Conservation (phyloP, 495 filamentous ascomycete genomes). For the Hypoxylon trugodes region DNA sequence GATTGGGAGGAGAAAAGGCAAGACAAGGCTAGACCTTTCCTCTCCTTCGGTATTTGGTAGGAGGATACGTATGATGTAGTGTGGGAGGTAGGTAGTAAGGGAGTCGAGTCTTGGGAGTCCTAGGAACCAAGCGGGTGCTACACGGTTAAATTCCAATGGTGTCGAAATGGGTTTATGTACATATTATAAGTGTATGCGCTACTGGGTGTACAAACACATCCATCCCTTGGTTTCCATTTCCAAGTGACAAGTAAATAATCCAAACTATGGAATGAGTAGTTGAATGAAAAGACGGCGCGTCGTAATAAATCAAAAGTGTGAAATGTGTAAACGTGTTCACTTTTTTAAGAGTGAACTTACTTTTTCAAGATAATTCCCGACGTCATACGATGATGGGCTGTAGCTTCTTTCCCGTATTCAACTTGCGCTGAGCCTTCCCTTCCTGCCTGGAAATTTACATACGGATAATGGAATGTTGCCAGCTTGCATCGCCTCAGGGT, state of each 20-base stretch:
- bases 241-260: background rate
- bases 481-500: slow-evolving; percentile 36
- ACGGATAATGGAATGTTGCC: slow-evolving; percentile 41
- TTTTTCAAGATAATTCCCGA: slow-evolving; percentile 16
- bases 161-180: slow-evolving; percentile 13
- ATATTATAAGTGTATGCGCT: background rate
- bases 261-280: slow-evolving; percentile 9
- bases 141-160: slow-evolving; percentile 36
- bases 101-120: too few relatives aligned
- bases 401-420: background rate
- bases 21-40: slow-evolving; percentile 23
- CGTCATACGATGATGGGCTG: slow-evolving; percentile 41
- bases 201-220: background rate
- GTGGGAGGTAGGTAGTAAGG: slow-evolving; percentile 14
- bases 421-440: background rate
- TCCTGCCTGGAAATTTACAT: slow-evolving; percentile 11
- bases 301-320: slow-evolving; percentile 1
- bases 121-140: slow-evolving; percentile 18
- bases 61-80: slow-evolving; percentile 23
- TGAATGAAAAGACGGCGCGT: slow-evolving; percentile 2
- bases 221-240: background rate
- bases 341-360: slow-evolving; percentile 16
- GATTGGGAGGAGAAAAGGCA: slow-evolving; percentile 30
- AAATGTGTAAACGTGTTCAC: slow-evolving; percentile 36
- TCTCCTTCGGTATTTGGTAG: slow-evolving; percentile 30